These are phyloP conservation scores for Vairimorpha ceranae DNA, from an alignment of 371 early-diverging fungal genomes.

Conservation along the genomic window DNA sequence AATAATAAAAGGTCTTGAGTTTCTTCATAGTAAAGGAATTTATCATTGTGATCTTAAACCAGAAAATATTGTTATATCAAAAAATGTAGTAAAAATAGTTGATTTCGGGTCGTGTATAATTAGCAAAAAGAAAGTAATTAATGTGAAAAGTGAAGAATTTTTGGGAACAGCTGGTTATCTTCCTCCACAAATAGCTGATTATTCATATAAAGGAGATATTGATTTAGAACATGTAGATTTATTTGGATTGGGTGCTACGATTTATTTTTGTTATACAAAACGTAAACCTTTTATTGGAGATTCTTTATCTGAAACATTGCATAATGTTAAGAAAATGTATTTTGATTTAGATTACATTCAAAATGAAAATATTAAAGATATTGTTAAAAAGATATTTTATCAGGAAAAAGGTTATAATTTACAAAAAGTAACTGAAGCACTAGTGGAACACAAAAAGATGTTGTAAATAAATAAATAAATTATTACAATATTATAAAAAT, in stretches of 20 bases:
- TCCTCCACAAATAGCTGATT: conserved; percentile 16
- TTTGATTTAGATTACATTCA: not conserved
- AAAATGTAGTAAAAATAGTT: conserved; percentile 6
- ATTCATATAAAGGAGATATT: conserved; percentile 6
- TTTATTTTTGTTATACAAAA: conserved; percentile 21
- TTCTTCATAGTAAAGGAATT: conserved; percentile 25
- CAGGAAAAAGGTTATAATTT: not conserved
- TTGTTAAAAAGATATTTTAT: not conserved
- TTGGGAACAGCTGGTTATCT: conserved; percentile 18
- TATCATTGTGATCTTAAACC: conserved; percentile 48
- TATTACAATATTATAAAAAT: no score
- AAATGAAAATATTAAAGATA: not conserved
- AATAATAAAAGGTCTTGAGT: conserved; percentile 31
- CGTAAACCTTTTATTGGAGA: conserved; percentile 8
- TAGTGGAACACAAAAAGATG: no score
- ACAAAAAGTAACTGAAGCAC: not conserved
- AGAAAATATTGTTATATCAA: conserved; percentile 24
- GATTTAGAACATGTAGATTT: conserved; percentile 12
- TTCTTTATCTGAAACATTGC: not conserved
- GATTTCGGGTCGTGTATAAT: conserved; percentile 33
- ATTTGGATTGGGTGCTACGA: conserved; percentile 25
- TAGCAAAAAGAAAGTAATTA: not conserved
- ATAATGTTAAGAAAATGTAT: conserved; percentile 5
- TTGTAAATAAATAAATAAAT: no score
- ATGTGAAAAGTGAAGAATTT: not conserved